phyloP scores from a whole-genome alignment of 768 basidiomycete species.

The Cystofilobasidium capitatum region DNA sequence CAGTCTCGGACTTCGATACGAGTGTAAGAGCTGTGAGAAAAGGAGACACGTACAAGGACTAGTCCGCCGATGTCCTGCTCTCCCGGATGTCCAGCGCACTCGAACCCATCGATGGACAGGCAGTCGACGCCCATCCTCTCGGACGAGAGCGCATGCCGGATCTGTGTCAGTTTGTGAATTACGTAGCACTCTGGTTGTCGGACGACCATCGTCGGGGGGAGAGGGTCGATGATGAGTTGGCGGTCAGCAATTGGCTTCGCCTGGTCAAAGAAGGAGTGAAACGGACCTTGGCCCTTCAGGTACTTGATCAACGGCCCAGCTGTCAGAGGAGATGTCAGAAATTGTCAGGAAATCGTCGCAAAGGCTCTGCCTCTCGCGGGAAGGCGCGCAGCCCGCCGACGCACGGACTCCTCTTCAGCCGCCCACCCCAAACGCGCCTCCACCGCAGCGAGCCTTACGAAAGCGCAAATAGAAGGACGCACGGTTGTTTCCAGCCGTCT shows the following conservation, averaged over 20 bases:
- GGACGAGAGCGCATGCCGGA: slow-evolving; percentile 45
- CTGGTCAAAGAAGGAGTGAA: neutral
- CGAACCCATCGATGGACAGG: slow-evolving; percentile 81
- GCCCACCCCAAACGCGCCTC: no score
- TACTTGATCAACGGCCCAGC: slow-evolving; percentile 68
- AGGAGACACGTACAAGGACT: slow-evolving; percentile 52
- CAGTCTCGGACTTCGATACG: neutral
- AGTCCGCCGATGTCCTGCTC: slow-evolving; percentile 86
- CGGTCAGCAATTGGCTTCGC: neutral
- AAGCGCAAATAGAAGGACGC: slow-evolving; percentile 39
- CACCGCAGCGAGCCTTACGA: no score
- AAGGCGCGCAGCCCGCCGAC: no score
- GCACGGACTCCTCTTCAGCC: no score
- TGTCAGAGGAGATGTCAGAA: slow-evolving; percentile 37
- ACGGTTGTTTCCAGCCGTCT: slow-evolving; percentile 90
- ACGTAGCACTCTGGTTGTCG: slow-evolving; percentile 41
- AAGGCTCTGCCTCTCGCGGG: no score
- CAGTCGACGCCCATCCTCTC: slow-evolving; percentile 68
- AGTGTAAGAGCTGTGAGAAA: neutral
- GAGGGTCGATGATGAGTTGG: neutral
- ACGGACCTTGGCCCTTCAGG: slow-evolving; percentile 54
- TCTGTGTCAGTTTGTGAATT: slow-evolving; percentile 57
- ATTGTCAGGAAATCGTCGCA: no score
- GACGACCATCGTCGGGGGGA: neutral
- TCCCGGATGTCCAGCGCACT: slow-evolving; percentile 53